Conservation (phyloP, 2,329 filamentous ascomycete genomes). For the Madurella fahalii region DNA sequence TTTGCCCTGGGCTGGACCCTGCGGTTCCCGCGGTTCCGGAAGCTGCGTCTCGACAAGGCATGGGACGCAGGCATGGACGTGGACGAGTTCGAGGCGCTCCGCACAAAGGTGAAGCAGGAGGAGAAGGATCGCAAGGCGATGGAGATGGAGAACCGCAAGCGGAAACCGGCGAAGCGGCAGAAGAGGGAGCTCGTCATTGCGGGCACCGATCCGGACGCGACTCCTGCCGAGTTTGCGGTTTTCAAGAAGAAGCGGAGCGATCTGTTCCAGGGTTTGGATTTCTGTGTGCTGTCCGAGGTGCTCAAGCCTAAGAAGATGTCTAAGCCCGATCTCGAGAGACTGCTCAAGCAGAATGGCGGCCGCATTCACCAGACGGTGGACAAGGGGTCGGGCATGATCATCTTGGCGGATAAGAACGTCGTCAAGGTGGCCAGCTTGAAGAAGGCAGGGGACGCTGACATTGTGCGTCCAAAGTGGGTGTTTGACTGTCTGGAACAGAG, state of each 20-base stretch:
- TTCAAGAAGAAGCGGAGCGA: conserved; percentile 45
- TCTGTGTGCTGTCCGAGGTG: conserved; percentile 80
- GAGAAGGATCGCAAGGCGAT: conserved; percentile 68
- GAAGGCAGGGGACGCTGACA: conserved; percentile 64
- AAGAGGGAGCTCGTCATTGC: conserved; percentile 69
- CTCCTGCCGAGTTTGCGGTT: conserved; percentile 45
- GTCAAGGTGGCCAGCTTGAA: conserved; percentile 82
- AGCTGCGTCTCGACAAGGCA: conserved; percentile 72
- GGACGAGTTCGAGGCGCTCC: conserved; percentile 71
- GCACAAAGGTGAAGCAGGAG: conserved; percentile 64
- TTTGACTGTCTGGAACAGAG: conserved; percentile 69
- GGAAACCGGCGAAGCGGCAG: conserved; percentile 53
- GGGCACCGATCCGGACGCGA: conserved; percentile 57
- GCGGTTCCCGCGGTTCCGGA: conserved; percentile 86
- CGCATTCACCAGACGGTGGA: conserved; percentile 70
- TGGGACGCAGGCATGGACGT: conserved; percentile 79
- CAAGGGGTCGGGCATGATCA: conserved; percentile 58
- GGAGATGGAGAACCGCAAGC: conserved; percentile 66
- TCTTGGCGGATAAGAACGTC: conserved; percentile 73
- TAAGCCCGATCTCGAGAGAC: conserved; percentile 72
- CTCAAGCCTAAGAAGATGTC: conserved; percentile 64
- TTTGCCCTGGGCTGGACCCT: conserved; percentile 76
- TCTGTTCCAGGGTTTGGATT: conserved; percentile 71
- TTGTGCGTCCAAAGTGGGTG: conserved; percentile 79
- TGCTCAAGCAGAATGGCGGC: conserved; percentile 82